Evolutionary conservation across 2,329 filamentous ascomycete genomes (phyloP).

Genomic region (Raffaelea ambrosiae): DNA sequence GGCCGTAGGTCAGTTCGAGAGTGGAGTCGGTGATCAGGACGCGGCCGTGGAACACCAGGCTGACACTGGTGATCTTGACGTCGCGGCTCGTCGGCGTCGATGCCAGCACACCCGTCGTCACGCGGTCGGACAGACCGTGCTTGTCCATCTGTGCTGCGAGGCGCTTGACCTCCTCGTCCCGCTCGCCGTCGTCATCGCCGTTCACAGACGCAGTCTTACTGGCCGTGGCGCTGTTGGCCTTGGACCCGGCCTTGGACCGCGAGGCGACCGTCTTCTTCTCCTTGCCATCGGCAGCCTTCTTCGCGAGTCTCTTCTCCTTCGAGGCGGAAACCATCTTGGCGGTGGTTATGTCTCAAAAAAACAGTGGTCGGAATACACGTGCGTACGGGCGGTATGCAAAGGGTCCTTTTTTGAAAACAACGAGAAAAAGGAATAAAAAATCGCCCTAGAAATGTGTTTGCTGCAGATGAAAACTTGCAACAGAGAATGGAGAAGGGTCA

Average conservation of each 20-base stretch:
- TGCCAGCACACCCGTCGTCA: conserved; percentile 92
- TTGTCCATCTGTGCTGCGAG: conserved; percentile 91
- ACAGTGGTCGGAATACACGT: background rate
- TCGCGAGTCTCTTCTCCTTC: conserved; percentile 64
- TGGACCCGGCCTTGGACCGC: conserved; percentile 57
- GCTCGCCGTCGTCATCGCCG: conserved; percentile 64
- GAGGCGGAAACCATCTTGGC: conserved; percentile 58
- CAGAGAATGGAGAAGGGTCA: background rate
- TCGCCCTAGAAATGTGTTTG: background rate
- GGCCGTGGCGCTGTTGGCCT: conserved; percentile 45
- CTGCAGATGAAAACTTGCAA: background rate
- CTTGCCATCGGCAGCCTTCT: conserved; percentile 64
- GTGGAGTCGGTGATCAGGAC: conserved; percentile 92
- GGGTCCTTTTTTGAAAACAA: background rate
- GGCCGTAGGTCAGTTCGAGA: conserved; percentile 85
- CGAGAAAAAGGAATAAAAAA: background rate
- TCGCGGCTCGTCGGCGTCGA: conserved; percentile 81
- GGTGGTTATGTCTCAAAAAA: background rate
- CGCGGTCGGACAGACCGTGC: conserved; percentile 90
- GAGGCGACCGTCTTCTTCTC: conserved; percentile 70
- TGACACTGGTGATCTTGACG: conserved; percentile 92
- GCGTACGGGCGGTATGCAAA: background rate
- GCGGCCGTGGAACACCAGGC: conserved; percentile 93
- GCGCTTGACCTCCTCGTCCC: conserved; percentile 75
- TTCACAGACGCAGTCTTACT: conserved; percentile 59